Evolutionary conservation across 2,329 filamentous ascomycete species (phyloP).

Genomic region (Pseudopyrenochaeta lycopersici): DNA sequence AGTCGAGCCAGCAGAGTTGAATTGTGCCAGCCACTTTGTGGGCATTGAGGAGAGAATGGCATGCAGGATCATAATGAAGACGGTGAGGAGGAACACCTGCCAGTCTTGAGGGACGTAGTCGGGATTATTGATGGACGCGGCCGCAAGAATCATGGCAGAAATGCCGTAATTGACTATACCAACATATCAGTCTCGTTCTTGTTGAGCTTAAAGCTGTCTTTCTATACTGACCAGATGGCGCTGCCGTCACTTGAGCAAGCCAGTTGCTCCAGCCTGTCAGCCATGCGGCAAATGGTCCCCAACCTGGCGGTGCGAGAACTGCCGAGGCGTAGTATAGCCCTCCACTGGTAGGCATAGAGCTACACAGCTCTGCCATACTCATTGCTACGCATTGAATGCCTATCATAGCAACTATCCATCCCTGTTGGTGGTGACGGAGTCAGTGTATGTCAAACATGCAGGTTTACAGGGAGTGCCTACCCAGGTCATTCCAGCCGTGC

Average conservation of each 20-base stretch:
- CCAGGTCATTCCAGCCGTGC: slow-evolving; percentile 69
- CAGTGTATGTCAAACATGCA: no score
- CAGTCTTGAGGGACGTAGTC: slow-evolving; percentile 70
- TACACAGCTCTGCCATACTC: slow-evolving; percentile 73
- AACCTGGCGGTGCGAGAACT: slow-evolving; percentile 72
- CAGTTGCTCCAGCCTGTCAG: slow-evolving; percentile 76
- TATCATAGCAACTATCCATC: slow-evolving; percentile 76
- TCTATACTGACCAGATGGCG: slow-evolving; percentile 59
- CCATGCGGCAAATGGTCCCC: slow-evolving; percentile 73
- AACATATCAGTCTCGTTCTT: slow-evolving; percentile 8
- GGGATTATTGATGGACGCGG: slow-evolving; percentile 73
- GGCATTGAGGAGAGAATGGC: slow-evolving; percentile 73
- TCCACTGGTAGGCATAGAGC: slow-evolving; percentile 75
- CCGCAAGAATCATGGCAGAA: slow-evolving; percentile 75
- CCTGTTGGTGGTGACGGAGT: slow-evolving; percentile 36
- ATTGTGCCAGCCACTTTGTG: slow-evolving; percentile 73
- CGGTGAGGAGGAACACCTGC: slow-evolving; percentile 74
- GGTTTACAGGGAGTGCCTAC: no score
- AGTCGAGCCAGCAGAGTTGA: slow-evolving; percentile 74
- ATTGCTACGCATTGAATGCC: slow-evolving; percentile 76
- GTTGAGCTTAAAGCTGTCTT: background rate
- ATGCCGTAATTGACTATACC: slow-evolving; percentile 69
- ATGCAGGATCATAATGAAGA: slow-evolving; percentile 74
- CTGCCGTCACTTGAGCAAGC: slow-evolving; percentile 72
- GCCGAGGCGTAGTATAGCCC: slow-evolving; percentile 79